Conservation (phyloP, 2,329 filamentous ascomycete genomes). For the Akanthomyces lecanii region DNA sequence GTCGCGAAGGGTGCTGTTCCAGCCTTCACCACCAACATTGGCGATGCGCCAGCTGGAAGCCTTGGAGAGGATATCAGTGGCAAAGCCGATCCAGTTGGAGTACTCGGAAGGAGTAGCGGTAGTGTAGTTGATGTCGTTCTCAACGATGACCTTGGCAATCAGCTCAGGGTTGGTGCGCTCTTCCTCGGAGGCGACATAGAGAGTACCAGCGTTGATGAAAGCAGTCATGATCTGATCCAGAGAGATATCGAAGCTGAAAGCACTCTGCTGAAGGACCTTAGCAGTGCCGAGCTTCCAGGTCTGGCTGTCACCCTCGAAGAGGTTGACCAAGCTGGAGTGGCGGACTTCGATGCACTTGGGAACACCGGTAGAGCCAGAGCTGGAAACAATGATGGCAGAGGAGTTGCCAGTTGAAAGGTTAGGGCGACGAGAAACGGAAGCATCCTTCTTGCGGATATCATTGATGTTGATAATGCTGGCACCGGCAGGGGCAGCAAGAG, state of each 20-base stretch:
- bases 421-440: constrained; percentile 5
- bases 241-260: constrained; percentile 39
- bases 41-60: constrained; percentile 22
- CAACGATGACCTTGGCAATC: constrained; percentile 33
- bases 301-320: constrained; percentile 23
- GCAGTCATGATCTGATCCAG: constrained; percentile 34
- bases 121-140: constrained; percentile 35
- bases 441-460: constrained; percentile 1
- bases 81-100: constrained; percentile 26
- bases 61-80: constrained; percentile 11
- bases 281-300: constrained; percentile 23
- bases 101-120: constrained; percentile 40
- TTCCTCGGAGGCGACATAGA: constrained; percentile 31
- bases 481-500: constrained; percentile 8
- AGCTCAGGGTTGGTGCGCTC: constrained; percentile 33
- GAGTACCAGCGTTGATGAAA: constrained; percentile 32
- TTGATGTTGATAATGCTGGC: constrained; percentile 12
- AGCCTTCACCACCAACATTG: constrained; percentile 19
- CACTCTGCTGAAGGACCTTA: constrained; percentile 35
- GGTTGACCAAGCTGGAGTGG: constrained; percentile 29
- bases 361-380: constrained; percentile 28
- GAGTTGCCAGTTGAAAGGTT: constrained; percentile 16
- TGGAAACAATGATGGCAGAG: constrained; percentile 31
- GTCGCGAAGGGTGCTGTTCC: constrained; percentile 15
- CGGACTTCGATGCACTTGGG: constrained; percentile 40